Conservation (phyloP, 345 rosid genomes). For the Conringia planisiliqua region DNA sequence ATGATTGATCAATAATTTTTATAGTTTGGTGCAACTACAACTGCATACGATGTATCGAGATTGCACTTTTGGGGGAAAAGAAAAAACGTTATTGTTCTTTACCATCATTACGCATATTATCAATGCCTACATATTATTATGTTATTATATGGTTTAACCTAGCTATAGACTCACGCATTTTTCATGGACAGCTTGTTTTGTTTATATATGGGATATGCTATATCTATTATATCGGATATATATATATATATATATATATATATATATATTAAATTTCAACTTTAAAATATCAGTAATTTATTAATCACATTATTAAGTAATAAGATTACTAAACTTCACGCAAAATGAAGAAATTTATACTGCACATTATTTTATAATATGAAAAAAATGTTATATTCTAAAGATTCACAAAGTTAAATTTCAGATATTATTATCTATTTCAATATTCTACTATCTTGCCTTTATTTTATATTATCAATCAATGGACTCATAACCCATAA, state of each 20-base stretch:
- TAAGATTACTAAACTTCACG: neutral
- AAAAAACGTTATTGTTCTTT: constrained; percentile 9
- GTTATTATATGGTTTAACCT: neutral
- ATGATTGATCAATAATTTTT: constrained; percentile 25
- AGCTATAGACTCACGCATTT: neutral
- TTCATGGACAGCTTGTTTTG: neutral
- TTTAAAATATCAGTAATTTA: neutral
- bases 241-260: too few species aligned
- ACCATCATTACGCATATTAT: constrained; percentile 16
- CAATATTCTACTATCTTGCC: neutral
- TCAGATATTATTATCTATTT: neutral
- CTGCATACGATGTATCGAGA: constrained; percentile 21
- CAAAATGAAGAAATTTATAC: too few species aligned
- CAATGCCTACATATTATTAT: neutral
- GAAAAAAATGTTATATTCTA: neutral
- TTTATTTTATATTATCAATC: neutral
- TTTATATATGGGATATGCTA: neutral
- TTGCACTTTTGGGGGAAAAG: neutral
- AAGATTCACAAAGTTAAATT: neutral
- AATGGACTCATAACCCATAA: neutral
- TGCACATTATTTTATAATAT: too few species aligned
- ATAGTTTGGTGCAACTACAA: constrained; percentile 23
- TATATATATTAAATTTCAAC: neutral
- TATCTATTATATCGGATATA: neutral
- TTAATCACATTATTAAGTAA: neutral